Conservation (phyloP, 768 basidiomycete genomes). For the Grammothele lineata region DNA sequence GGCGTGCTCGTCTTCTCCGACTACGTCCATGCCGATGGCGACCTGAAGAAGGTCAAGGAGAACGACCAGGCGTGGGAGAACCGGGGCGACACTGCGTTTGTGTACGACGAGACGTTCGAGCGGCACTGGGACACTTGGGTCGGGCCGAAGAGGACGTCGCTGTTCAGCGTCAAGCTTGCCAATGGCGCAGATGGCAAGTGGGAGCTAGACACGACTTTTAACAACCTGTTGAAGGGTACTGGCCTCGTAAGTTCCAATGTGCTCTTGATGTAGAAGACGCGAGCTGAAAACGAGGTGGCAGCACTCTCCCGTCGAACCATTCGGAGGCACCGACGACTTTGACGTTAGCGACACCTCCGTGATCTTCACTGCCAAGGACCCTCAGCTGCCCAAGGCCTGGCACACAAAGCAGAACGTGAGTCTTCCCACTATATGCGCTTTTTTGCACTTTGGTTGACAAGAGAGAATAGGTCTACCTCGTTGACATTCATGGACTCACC, state of each 20-base stretch:
- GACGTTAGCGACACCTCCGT: conserved; percentile 66
- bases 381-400: conserved; percentile 66
- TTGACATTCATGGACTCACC: conserved; percentile 47
- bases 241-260: conserved; percentile 51
- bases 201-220: conserved; percentile 47
- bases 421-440: not conserved
- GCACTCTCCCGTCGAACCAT: conserved; percentile 78
- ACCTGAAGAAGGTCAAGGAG: conserved; percentile 60
- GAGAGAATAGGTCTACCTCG: conserved; percentile 61
- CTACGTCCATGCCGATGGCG: conserved; percentile 71
- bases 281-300: conserved; percentile 21
- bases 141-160: conserved; percentile 62
- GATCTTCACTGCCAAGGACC: conserved; percentile 85
- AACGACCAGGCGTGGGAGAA: conserved; percentile 71
- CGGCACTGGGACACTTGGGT: conserved; percentile 66
- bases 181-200: conserved; percentile 48
- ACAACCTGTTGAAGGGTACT: conserved; percentile 62
- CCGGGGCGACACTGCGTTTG: conserved; percentile 62
- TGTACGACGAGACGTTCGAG: conserved; percentile 45
- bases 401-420: conserved; percentile 87
- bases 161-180: conserved; percentile 64
- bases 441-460: not conserved
- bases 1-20: conserved; percentile 82
- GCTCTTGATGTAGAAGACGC: not conserved
- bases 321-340: conserved; percentile 82